Evolutionary conservation across 371 early-diverging fungal genomes (phyloP), one percentile per base, ranked within the genome.

Genomic region (Rhizopus microsporus): DNA sequence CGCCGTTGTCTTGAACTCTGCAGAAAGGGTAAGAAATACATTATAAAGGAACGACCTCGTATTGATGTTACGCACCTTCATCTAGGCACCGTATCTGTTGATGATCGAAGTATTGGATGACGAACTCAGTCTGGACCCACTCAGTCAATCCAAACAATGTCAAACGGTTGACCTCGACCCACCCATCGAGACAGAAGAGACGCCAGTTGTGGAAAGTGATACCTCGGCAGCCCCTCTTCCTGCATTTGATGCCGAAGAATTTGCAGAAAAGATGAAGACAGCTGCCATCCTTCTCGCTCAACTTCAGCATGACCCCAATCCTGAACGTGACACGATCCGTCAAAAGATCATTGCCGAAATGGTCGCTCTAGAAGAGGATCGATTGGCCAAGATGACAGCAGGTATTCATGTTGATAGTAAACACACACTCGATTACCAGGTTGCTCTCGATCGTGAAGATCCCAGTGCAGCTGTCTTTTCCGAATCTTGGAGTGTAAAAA

Each of bases 1-100:
- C 56, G 93, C 93, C 6, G 93, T 93, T 1, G 92, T 94, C 3
- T 69, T 99, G 52, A 98, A 98, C 74, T 97, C 97, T 45, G 99
- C 99, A 4, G 97, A 97, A 65, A 76, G 96, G 30, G 95, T 82
- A 77, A 65, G 59, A 34, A 3, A 43, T 33, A 13, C 13, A 31
- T 10, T 30, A 23, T 37, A 37, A 10, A 37, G 13, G 13, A 37
- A 4, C 38, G 7, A 5, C 1, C 6, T 37, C 13, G 7, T 8
- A 4, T 33, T 44, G 8, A 16, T 5, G 13, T 17, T 47, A 7
- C 32, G 15, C 3, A 60, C 30, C 49, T 8, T 15, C 30, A 43
- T 54, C n/a, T 55, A 81, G 79, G 82, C 90, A 0, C 94, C 94
- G 1, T 95, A 88, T 67, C 64, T 95, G 40, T 57, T 95, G 43